Evolutionary conservation across 2,329 filamentous ascomycete genomes (phyloP).

Genomic region (Drechslerella stenobrocha): DNA sequence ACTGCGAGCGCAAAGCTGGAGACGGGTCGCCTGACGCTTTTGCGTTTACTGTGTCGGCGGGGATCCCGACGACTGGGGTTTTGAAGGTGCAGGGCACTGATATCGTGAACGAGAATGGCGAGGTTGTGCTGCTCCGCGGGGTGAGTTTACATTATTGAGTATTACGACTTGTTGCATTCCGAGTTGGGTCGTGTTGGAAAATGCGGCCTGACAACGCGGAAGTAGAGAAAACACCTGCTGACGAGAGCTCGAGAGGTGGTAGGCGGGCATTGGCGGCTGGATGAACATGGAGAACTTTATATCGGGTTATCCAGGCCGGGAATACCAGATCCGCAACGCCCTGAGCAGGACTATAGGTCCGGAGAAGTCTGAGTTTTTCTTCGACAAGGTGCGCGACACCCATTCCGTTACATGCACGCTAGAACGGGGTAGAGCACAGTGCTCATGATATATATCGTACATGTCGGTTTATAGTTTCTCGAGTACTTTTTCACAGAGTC

Average conservation of each 20-base stretch:
- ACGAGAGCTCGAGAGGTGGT: too few relatives aligned
- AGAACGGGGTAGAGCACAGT: too few relatives aligned
- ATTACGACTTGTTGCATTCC: too few relatives aligned
- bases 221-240: too few relatives aligned
- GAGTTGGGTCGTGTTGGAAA: constrained; percentile 56
- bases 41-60: constrained; percentile 45
- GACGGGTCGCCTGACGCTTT: not conserved
- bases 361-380: constrained; percentile 65
- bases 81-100: constrained; percentile 57
- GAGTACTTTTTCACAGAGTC: constrained; percentile 65
- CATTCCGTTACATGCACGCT: not conserved
- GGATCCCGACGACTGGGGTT: constrained; percentile 55
- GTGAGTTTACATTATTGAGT: constrained; percentile 36
- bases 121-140: constrained; percentile 59
- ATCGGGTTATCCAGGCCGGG: constrained; percentile 65
- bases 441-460: too few relatives aligned
- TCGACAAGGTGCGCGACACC: constrained; percentile 58
- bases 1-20: not conserved
- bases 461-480: constrained; percentile 54
- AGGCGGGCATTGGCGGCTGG: constrained; percentile 55
- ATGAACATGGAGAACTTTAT: constrained; percentile 66
- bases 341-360: constrained; percentile 62
- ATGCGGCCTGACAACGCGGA: constrained; percentile 6
- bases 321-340: constrained; percentile 62
- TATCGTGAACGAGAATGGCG: constrained; percentile 59